phyloP scores from a whole-genome alignment of 2,329 filamentous ascomycete species.

The Trichoderma afroharzianum region DNA sequence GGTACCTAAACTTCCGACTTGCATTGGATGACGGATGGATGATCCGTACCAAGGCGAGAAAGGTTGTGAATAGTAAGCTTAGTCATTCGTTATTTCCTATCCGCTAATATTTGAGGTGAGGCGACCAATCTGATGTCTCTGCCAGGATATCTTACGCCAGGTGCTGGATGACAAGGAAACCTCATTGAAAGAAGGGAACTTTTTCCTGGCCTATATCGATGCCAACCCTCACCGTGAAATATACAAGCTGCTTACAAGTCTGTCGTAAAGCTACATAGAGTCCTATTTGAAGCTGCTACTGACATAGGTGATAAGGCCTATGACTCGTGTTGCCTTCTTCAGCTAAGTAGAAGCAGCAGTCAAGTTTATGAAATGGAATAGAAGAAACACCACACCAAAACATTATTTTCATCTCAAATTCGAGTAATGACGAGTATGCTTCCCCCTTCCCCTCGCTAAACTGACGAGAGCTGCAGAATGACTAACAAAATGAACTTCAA shows the following conservation, averaged over 20 bases:
- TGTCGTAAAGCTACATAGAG: background rate
- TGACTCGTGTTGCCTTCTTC: background rate
- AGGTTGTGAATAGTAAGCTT: background rate
- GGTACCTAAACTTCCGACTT: background rate
- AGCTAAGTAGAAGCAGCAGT: background rate
- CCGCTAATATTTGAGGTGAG: background rate
- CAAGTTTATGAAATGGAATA: background rate
- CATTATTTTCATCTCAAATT: background rate
- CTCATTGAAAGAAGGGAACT: background rate
- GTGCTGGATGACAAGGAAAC: background rate
- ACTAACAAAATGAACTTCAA: background rate
- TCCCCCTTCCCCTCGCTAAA: background rate
- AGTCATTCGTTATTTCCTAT: background rate
- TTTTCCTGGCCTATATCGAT: background rate
- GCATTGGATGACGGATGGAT: background rate
- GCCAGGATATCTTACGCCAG: background rate
- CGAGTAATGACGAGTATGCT: background rate
- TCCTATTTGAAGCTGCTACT: background rate
- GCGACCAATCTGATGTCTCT: background rate
- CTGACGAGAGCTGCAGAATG: background rate
- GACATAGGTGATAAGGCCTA: background rate
- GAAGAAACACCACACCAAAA: background rate
- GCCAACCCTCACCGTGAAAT: accelerated
- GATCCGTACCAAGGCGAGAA: background rate
- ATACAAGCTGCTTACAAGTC: background rate